Percentiles rank a stretch among this genome's conserved stretches.
Evolutionary conservation across 306 rosid genomes (phyloP).

Genomic region (Acacia confusa): DNA sequence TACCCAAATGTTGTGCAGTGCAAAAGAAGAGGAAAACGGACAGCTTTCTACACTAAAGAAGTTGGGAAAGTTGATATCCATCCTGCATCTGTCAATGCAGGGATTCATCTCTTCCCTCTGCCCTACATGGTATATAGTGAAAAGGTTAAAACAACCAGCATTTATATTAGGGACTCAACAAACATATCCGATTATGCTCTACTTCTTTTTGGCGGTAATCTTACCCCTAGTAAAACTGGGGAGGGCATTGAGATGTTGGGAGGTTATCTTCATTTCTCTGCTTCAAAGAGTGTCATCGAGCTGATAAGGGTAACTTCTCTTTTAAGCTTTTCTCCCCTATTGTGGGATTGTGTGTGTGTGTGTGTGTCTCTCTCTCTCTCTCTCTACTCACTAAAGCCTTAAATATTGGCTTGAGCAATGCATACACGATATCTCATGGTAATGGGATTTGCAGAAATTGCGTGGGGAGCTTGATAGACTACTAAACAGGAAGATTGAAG

Average conservation of each 20-base stretch:
- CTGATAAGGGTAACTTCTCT: slow-evolving; percentile 66
- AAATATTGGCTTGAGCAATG: neutral
- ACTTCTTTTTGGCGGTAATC: slow-evolving; percentile 87
- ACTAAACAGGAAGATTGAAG: slow-evolving; percentile 75
- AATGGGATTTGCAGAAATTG: slow-evolving; percentile 60
- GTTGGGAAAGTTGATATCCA: slow-evolving; percentile 96
- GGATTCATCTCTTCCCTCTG: slow-evolving; percentile 87
- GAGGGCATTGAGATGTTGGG: slow-evolving; percentile 98
- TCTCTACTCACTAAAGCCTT: neutral
- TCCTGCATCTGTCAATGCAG: slow-evolving; percentile 94
- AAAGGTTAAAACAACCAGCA: slow-evolving; percentile 83
- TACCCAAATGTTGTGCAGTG: slow-evolving; percentile 97
- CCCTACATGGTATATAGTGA: slow-evolving; percentile 96
- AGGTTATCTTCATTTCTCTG: slow-evolving; percentile 96
- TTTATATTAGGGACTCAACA: slow-evolving; percentile 83
- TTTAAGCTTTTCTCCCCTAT: slow-evolving; percentile 5
- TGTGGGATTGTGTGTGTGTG: neutral
- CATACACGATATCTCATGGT: slow-evolving; percentile 24
- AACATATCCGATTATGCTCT: slow-evolving; percentile 92
- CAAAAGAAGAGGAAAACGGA: slow-evolving; percentile 88
- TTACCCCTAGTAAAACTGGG: slow-evolving; percentile 62
- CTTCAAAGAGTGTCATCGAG: slow-evolving; percentile 82
- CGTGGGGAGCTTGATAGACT: slow-evolving; percentile 89
- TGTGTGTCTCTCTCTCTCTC: neutral
- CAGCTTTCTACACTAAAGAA: slow-evolving; percentile 85